Conservation (phyloP, 331 rosid species). For the Pyracantha coccinea region DNA sequence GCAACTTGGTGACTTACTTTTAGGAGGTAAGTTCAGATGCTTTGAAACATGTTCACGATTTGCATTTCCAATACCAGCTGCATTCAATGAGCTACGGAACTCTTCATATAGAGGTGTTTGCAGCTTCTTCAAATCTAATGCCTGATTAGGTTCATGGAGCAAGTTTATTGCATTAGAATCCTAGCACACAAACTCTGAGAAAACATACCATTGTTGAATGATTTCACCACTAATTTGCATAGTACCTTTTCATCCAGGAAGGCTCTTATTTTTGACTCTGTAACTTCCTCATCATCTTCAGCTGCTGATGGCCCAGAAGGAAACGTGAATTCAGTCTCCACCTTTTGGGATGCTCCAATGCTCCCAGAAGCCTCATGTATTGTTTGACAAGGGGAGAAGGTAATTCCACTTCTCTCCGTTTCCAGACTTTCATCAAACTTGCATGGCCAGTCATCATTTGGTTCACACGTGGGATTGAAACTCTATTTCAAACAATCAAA, state of each 20-base stretch:
- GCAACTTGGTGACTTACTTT: conserved; percentile 46
- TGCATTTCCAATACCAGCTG: conserved; percentile 30
- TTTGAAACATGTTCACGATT: conserved; percentile 34
- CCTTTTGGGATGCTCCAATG: conserved; percentile 25
- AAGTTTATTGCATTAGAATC: conserved; percentile 5
- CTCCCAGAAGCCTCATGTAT: conserved; percentile 18
- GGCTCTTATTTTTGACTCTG: conserved; percentile 72
- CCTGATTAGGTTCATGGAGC: conserved; percentile 35
- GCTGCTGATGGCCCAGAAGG: conserved; percentile 42
- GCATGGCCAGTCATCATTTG: conserved; percentile 54
- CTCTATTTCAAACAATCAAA: conserved; percentile 44
- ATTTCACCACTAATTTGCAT: not conserved
- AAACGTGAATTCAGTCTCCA: conserved; percentile 37
- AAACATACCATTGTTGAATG: not conserved
- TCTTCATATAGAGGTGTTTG: conserved; percentile 79
- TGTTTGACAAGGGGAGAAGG: conserved; percentile 35
- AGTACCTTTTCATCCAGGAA: conserved; percentile 72
- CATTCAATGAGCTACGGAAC: conserved; percentile 48
- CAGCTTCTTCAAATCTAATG: conserved; percentile 70
- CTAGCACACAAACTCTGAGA: conserved; percentile 3
- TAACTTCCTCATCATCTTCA: conserved; percentile 79
- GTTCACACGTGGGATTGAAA: conserved; percentile 70
- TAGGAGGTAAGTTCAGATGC: conserved; percentile 36
- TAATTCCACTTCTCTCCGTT: conserved; percentile 30
- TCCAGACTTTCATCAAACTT: conserved; percentile 45